Evolutionary conservation across 371 early-diverging fungal genomes (phyloP).

Genomic region (Apophysomyces elegans): DNA sequence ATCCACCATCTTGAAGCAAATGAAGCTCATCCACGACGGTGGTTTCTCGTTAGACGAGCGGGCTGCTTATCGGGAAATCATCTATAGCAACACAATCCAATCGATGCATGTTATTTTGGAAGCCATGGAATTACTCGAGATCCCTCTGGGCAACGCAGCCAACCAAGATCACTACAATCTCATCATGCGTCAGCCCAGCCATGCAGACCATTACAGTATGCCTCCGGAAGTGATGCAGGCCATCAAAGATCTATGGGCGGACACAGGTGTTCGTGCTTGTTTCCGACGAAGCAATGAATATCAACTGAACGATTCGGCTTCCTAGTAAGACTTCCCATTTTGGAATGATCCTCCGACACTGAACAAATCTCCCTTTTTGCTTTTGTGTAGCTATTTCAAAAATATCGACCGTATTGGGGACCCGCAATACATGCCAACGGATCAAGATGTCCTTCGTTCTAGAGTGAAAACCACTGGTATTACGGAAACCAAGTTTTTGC

Average conservation of each 20-base stretch:
- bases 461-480: conserved; percentile 89
- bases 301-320: conserved; percentile 85
- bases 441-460: conserved; percentile 85
- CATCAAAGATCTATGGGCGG: conserved; percentile 77
- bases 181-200: conserved; percentile 60
- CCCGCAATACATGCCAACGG: conserved; percentile 79
- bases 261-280: conserved; percentile 72
- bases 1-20: conserved; percentile 95
- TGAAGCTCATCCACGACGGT: conserved; percentile 93
- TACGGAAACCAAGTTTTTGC: conserved; percentile 83
- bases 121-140: conserved; percentile 81
- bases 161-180: conserved; percentile 58
- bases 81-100: conserved; percentile 87
- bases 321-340: conserved; percentile 60
- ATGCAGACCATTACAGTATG: conserved; percentile 67
- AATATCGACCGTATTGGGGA: conserved; percentile 82
- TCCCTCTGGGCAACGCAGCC: conserved; percentile 61
- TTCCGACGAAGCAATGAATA: conserved; percentile 77
- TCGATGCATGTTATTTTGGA: conserved; percentile 89
- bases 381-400: conserved; percentile 74
- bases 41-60: conserved; percentile 88
- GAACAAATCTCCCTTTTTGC: not conserved
- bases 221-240: conserved; percentile 68
- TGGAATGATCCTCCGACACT: not conserved
- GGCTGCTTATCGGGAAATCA: conserved; percentile 85